A percentile compares a stretch with the other conserved stretches of the same genome.
Conservation (phyloP, 1,284 basidiomycete genomes). For the Schizopora paradoxa region DNA sequence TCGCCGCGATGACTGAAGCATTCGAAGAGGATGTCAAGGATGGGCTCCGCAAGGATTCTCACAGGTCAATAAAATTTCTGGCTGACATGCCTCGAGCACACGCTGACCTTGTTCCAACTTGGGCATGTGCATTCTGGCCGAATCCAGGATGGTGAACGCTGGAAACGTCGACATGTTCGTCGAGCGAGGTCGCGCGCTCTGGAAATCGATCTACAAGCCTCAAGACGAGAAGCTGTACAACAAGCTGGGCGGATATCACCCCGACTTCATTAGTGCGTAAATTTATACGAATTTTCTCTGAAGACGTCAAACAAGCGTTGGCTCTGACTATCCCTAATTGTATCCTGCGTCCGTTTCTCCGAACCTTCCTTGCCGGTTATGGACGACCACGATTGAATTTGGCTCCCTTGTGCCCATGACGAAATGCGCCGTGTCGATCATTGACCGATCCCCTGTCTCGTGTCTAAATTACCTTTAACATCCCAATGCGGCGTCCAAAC, state of each 20-base stretch:
- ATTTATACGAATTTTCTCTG: conserved; percentile 24
- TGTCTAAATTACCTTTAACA: conserved; percentile 5
- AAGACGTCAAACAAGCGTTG: conserved; percentile 18
- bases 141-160: conserved; percentile 51
- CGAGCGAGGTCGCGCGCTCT: conserved; percentile 66
- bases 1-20: conserved; percentile 68
- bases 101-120: too few relatives aligned
- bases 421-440: conserved; percentile 13
- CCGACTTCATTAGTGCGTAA: conserved; percentile 77
- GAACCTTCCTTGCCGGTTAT: conserved; percentile 1
- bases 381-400: conserved; percentile 16
- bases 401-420: conserved; percentile 9
- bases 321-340: background rate
- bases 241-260: conserved; percentile 83
- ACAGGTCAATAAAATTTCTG: too few relatives aligned
- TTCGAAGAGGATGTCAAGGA: conserved; percentile 76
- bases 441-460: conserved; percentile 5
- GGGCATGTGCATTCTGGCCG: too few relatives aligned
- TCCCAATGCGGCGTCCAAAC: conserved; percentile 1
- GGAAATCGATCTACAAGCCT: conserved; percentile 91
- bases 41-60: conserved; percentile 58
- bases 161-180: conserved; percentile 64
- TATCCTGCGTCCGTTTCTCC: background rate
- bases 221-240: conserved; percentile 84
- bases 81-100: too few relatives aligned